Conservation (phyloP, 73 alveolate species). For the Urostyla sp. region DNA sequence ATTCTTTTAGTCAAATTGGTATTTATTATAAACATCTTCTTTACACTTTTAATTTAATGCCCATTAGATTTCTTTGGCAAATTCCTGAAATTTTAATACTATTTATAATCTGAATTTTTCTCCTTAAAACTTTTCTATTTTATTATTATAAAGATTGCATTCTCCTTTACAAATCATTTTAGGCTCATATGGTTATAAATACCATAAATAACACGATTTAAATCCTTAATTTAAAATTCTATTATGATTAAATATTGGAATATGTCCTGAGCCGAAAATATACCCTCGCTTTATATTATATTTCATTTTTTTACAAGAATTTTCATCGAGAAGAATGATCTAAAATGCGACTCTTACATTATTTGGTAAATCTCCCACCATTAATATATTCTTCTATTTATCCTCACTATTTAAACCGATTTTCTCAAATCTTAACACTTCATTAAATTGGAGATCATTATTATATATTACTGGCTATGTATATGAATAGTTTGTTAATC, state of each 20-base stretch:
- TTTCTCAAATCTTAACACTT: neutral
- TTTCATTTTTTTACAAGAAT: neutral
- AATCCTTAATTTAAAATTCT: slow-evolving; percentile 15
- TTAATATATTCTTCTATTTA: neutral
- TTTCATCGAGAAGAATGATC: slow-evolving; percentile 8
- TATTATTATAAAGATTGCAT: slow-evolving; percentile 2
- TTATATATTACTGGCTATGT: neutral
- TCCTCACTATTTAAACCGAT: no score
- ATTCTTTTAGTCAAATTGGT: no score
- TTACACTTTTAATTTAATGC: neutral
- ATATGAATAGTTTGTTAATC: neutral
- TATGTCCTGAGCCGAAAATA: slow-evolving; percentile 53
- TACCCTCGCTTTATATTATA: neutral
- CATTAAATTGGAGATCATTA: slow-evolving; percentile 5
- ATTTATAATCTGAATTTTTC: neutral
- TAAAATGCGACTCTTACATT: slow-evolving; percentile 42
- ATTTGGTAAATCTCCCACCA: slow-evolving; percentile 19
- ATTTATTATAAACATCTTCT: no score
- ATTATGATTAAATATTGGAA: slow-evolving; percentile 32
- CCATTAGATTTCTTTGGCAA: neutral
- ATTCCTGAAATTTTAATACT: neutral
- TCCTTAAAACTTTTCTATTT: neutral
- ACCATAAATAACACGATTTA: slow-evolving; percentile 36
- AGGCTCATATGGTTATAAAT: slow-evolving; percentile 37
- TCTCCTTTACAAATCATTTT: slow-evolving; percentile 30